Evolutionary conservation across 495 filamentous ascomycete species (phyloP).

Genomic region (Talaromyces trachyspermus): DNA sequence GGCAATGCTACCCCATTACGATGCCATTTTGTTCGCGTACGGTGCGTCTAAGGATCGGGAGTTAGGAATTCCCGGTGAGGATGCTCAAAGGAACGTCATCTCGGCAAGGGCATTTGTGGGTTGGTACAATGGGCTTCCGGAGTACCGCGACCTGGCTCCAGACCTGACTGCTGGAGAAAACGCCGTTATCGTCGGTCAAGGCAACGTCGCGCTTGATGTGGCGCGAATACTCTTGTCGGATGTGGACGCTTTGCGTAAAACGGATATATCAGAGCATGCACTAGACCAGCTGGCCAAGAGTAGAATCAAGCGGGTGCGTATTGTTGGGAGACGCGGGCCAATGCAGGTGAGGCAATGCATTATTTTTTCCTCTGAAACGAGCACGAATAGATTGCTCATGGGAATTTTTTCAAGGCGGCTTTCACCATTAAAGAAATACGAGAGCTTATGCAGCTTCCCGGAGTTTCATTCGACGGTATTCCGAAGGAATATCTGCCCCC

Average conservation of each 20-base stretch:
- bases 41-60: slow-evolving; percentile 77
- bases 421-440: slow-evolving; percentile 93
- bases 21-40: slow-evolving; percentile 89
- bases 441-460: slow-evolving; percentile 73
- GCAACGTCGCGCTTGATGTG: slow-evolving; percentile 93
- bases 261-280: slow-evolving; percentile 82
- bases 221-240: slow-evolving; percentile 76
- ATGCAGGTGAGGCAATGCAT: slow-evolving; percentile 54
- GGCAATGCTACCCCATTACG: slow-evolving; percentile 71
- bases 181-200: slow-evolving; percentile 86
- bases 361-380: slow-evolving; percentile 1
- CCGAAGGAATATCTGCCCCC: slow-evolving; percentile 56
- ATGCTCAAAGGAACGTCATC: slow-evolving; percentile 61
- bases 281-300: slow-evolving; percentile 66
- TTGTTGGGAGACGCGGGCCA: slow-evolving; percentile 81
- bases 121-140: slow-evolving; percentile 95
- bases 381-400: too few species aligned
- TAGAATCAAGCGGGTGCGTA: slow-evolving; percentile 67
- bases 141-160: slow-evolving; percentile 69
- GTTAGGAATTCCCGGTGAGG: slow-evolving; percentile 76
- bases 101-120: slow-evolving; percentile 93
- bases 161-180: slow-evolving; percentile 71
- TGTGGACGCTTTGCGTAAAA: slow-evolving; percentile 63
- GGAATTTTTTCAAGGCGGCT: slow-evolving; percentile 56
- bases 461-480: slow-evolving; percentile 64